Base-by-base conservation (phyloP, 208 protist genomes). In the Angomonas ambiguus region DNA sequence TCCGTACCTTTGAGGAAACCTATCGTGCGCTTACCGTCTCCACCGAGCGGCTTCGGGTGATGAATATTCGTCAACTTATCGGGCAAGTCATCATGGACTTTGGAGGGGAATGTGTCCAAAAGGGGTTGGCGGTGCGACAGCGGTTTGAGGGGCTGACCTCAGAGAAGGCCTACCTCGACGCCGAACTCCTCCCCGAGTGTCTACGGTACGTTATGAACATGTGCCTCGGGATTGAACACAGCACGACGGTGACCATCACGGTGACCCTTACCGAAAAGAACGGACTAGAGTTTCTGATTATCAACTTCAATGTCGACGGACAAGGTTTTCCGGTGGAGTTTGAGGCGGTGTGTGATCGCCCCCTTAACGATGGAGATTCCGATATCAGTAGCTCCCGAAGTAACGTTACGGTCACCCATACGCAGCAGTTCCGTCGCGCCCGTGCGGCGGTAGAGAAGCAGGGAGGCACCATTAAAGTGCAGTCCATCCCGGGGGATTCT, bases 51-150 rank as follows among this genome's bases (percentile, higher is more conserved):
- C 72, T 92, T 49, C 85, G 82, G 16, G 80, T 85, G 11, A 85
- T 95, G 30, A 87, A 92, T 67, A 76, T 95, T 4, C 82, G 86
- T 0, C 85, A 95, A 63, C 77, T 95, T 76, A 48, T 95, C 51
- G 90, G 90, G 0, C 74, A 89, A 42, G 73, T 95, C 27, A 72
- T 95, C 27, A 93, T 92, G 87, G 85, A 95, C 62, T 91, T 83
- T 60, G 85, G 80, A 10, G 69, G 72, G n/a, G 75, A 89, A 55
- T 93, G 83, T 62, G 81, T 95, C 24, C 66, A 59, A 8, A 77
- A 74, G 25, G 78, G 79, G 2, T 49, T 91, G 11, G 67, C 71
- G 18, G 78, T 95, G 34, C 69, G 78, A 31, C 90, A 93, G 71
- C 72, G 79, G 25, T 95, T 91, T 57, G 83, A 95, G 33, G 72